Conservation (phyloP, 805 yeast species). For the Scheffersomyces stipitis region DNA sequence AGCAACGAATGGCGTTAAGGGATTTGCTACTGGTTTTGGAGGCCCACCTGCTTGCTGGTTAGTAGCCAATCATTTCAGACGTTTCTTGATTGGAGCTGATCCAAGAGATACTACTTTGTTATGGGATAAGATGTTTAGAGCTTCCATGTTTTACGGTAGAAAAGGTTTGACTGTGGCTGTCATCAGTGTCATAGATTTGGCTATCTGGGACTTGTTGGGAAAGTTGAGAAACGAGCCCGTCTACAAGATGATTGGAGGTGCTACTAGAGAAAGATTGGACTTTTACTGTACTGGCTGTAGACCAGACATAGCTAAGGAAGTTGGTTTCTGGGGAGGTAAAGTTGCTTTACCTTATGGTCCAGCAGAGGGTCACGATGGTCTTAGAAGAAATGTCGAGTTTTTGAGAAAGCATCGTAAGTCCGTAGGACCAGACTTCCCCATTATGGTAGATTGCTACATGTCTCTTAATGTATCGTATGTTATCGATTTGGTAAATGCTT, state of each 20-base stretch:
- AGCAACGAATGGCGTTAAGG: constrained; percentile 49
- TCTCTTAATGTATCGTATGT: constrained; percentile 48
- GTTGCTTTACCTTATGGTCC: constrained; percentile 53
- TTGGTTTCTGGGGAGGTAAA: constrained; percentile 57
- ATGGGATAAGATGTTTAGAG: constrained; percentile 51
- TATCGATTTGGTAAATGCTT: constrained; percentile 45
- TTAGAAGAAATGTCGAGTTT: constrained; percentile 46
- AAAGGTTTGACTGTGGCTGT: constrained; percentile 50
- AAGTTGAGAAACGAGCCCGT: constrained; percentile 52
- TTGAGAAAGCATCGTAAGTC: constrained; percentile 42
- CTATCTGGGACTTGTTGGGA: constrained; percentile 52
- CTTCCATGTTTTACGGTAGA: constrained; percentile 52
- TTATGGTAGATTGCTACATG: constrained; percentile 57
- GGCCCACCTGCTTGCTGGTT: constrained; percentile 54
- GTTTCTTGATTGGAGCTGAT: constrained; percentile 47
- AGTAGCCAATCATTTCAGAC: constrained; percentile 43
- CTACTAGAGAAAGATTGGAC: constrained; percentile 43
- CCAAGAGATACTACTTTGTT: constrained; percentile 46
- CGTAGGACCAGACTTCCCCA: constrained; percentile 53
- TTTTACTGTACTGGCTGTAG: constrained; percentile 52
- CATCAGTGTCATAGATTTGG: constrained; percentile 48
- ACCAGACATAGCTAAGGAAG: constrained; percentile 46
- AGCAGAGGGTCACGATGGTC: constrained; percentile 49
- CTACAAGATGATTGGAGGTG: constrained; percentile 52
- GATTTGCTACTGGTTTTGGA: constrained; percentile 53